Conservation (phyloP, 2,329 filamentous ascomycete species). For the Exophiala aquamarina region DNA sequence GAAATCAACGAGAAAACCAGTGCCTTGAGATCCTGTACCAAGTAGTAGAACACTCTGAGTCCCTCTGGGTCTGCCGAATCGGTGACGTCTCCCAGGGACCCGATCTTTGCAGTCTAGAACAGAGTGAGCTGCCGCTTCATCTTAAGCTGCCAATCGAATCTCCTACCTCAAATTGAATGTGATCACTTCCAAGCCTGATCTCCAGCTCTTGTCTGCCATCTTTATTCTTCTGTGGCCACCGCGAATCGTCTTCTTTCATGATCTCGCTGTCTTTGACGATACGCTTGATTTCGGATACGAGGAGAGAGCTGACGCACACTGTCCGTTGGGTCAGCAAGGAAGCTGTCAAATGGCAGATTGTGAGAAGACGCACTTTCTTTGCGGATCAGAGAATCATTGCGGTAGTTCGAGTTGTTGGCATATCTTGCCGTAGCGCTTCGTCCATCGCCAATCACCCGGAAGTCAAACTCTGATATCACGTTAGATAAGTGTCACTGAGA, state of each 20-base stretch:
- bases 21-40: constrained; percentile 95
- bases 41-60: constrained; percentile 95
- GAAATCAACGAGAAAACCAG: constrained; percentile 95
- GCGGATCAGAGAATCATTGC: constrained; percentile 95
- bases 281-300: constrained; percentile 92
- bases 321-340: constrained; percentile 22
- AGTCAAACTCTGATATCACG: constrained; percentile 77
- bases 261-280: constrained; percentile 98
- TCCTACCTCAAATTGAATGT: constrained; percentile 92
- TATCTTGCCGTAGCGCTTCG: constrained; percentile 92
- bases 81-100: constrained; percentile 92
- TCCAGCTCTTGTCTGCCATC: constrained; percentile 96
- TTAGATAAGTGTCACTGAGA: constrained; percentile 15
- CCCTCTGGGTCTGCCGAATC: constrained; percentile 96
- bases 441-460: constrained; percentile 87
- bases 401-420: constrained; percentile 99
- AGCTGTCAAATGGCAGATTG: neutral
- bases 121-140: constrained; percentile 26
- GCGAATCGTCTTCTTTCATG: constrained; percentile 96
- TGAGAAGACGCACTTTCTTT: constrained; percentile 81
- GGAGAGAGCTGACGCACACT: constrained; percentile 94
- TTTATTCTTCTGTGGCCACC: constrained; percentile 99
- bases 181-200: constrained; percentile 88
- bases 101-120: constrained; percentile 89
- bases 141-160: neutral